A percentile compares a stretch with the other conserved stretches of the same genome.
Evolutionary conservation across 257 asterid species (phyloP).

Genomic region (Cordia subcordata): DNA sequence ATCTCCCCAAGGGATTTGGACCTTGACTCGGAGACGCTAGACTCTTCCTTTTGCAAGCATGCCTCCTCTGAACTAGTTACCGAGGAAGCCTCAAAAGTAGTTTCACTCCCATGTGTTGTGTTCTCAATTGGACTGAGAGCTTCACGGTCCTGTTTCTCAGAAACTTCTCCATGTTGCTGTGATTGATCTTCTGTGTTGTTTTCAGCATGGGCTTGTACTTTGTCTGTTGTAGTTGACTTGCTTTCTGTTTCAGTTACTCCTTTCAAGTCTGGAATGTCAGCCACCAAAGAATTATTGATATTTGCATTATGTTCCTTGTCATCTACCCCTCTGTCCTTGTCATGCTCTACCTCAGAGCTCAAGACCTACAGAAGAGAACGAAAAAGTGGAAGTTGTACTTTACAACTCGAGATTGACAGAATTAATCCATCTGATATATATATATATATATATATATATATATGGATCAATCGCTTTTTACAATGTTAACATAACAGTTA

Average conservation of each 20-base stretch:
- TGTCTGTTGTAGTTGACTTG: background rate
- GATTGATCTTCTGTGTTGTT: background rate
- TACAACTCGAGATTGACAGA: too few species aligned
- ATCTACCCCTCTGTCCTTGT: too few species aligned
- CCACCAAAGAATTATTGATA: too few species aligned
- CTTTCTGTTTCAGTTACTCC: background rate
- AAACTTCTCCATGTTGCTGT: background rate
- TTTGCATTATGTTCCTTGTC: too few species aligned
- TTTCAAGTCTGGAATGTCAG: too few species aligned
- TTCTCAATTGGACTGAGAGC: slow-evolving; percentile 9
- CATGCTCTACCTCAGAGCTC: too few species aligned
- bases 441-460: too few species aligned
- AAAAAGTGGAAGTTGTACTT: too few species aligned
- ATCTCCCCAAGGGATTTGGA: background rate
- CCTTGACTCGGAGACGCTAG: background rate
- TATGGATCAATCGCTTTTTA: too few species aligned
- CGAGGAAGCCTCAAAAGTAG: slow-evolving; percentile 9
- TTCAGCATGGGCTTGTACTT: background rate
- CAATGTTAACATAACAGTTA: too few species aligned
- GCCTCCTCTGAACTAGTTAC: slow-evolving; percentile 7
- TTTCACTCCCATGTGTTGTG: slow-evolving; percentile 14
- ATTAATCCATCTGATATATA: too few species aligned
- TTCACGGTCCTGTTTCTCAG: background rate
- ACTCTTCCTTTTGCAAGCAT: slow-evolving; percentile 1
- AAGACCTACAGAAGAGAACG: too few species aligned